phyloP scores from a whole-genome alignment of 176 grass and related monocot genomes.

The Pontederia paniculata region DNA sequence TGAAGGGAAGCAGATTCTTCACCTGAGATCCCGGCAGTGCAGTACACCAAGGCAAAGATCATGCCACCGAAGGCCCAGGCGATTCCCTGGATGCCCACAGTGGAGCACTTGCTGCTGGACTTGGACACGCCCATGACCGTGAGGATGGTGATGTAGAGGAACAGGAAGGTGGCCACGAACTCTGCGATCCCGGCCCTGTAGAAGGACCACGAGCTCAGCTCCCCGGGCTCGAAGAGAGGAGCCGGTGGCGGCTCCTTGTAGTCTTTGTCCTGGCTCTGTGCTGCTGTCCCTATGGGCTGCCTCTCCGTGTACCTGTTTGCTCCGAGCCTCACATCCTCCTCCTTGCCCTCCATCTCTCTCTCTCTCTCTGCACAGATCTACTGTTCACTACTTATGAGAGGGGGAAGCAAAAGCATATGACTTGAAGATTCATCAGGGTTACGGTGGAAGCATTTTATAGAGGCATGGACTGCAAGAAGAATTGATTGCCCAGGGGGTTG shows the following conservation, averaged over 20 bases:
- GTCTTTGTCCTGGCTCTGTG: constrained; percentile 27
- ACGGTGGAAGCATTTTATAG: not conserved
- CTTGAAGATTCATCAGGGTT: not conserved
- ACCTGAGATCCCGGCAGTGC: constrained; percentile 19
- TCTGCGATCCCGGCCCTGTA: no score
- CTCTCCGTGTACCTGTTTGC: constrained; percentile 35
- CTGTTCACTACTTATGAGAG: no score
- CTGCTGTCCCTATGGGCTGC: constrained; percentile 43
- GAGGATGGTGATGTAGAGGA: constrained; percentile 19
- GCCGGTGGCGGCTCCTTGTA: no score
- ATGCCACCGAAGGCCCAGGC: constrained; percentile 21
- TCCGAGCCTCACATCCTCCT: constrained; percentile 40
- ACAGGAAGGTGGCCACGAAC: constrained; percentile 20
- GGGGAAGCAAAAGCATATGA: constrained; percentile 1
- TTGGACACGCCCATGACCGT: constrained; percentile 17
- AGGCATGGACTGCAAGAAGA: no score
- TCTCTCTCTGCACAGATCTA: not conserved
- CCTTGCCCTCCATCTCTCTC: constrained; percentile 34
- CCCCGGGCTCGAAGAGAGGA: no score
- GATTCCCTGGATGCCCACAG: constrained; percentile 14
- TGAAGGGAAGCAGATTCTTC: not conserved
- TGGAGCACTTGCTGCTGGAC: constrained; percentile 8
- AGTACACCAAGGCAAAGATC: constrained; percentile 22
- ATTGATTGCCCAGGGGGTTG: no score
- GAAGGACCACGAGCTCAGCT: no score